Evolutionary conservation across 2,329 filamentous ascomycete species (phyloP), one percentile per base, ranked within the genome.

Genomic region (Aspergillus aculeatinus): DNA sequence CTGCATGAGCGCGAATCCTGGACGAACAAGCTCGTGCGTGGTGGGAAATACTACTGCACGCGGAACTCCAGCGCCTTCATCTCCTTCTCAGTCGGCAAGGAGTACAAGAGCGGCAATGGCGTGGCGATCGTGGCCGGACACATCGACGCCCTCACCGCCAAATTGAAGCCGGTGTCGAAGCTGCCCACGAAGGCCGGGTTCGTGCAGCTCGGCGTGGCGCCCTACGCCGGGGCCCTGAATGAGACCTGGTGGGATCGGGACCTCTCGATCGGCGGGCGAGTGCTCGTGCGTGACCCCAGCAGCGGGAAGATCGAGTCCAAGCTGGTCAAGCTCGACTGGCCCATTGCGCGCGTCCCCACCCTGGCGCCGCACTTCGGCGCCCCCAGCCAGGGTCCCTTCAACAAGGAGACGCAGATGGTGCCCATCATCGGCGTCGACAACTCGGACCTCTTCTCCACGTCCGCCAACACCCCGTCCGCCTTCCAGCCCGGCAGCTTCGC

Each of bases 231-330:
- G 54, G 92, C 82, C 1, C 79, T 98, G 63, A 95, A 93, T 73
- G 82, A 83, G 63, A 98, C 95, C 1, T 98, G 95, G 95, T 98
- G 93, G 94, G 95, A 98, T 76, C 87, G 95, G 42, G 95, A 99
- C 75, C 83, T 99, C 55, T 89, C 90, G 65, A 90, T 98, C 68
- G 95, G 92, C 65, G 95, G 95, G 44, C 84, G 92, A 49, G 94
- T 98, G 4, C 82, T 98, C 52, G 88, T 98, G 50, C 90, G 88
- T 64, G 88, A 96, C 67, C 74, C 82, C 4, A 78, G 81, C 51
- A 85, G 86, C 2, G 89, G 89, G 66, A 96, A 94, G 83, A 91
- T 96, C 39, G 82, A 84, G 23, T 87, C 85, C 31, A 91, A 88
- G 79, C 83, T 98, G 50, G 93, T 97, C 63, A 96, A 96, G 80